Evolutionary conservation across 192 early-diverging fungal species (phyloP).

Genomic region (Dissophora ornata): DNA sequence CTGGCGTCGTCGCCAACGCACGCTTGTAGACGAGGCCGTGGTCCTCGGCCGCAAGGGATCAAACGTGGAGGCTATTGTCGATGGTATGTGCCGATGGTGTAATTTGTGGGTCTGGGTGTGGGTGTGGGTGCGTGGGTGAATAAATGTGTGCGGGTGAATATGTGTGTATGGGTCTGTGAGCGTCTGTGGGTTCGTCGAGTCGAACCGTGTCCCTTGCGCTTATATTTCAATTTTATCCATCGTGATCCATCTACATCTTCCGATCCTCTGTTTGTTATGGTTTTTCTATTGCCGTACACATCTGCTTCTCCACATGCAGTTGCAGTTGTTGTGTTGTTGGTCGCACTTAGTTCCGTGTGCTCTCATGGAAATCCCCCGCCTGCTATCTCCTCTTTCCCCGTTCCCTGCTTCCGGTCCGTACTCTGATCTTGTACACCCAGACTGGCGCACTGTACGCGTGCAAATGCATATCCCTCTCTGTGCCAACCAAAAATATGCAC

Average conservation of each 20-base stretch:
- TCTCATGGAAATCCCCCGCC: slow-evolving; percentile 4
- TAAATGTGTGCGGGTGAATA: too few species aligned
- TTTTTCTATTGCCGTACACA: slow-evolving; percentile 1
- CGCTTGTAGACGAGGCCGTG: slow-evolving; percentile 51
- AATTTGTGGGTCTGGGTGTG: too few species aligned
- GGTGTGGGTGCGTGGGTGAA: too few species aligned
- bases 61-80: slow-evolving; percentile 65
- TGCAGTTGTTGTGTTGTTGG: too few species aligned
- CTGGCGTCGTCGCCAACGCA: slow-evolving; percentile 41
- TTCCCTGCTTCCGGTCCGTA: too few species aligned
- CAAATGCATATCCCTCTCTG: too few species aligned
- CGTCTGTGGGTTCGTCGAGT: too few species aligned
- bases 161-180: too few species aligned
- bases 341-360: slow-evolving; percentile 4
- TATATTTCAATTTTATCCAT: too few species aligned
- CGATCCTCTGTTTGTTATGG: not conserved
- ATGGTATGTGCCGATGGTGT: slow-evolving; percentile 58
- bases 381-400: not conserved
- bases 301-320: slow-evolving; percentile 26
- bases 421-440: too few species aligned
- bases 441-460: slow-evolving; percentile 1
- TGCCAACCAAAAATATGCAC: not conserved
- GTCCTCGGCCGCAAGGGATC: slow-evolving; percentile 60
- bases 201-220: too few species aligned
- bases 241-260: not conserved